Conservation (phyloP, 257 asterid genomes). For the Nicotiana paniculata region DNA sequence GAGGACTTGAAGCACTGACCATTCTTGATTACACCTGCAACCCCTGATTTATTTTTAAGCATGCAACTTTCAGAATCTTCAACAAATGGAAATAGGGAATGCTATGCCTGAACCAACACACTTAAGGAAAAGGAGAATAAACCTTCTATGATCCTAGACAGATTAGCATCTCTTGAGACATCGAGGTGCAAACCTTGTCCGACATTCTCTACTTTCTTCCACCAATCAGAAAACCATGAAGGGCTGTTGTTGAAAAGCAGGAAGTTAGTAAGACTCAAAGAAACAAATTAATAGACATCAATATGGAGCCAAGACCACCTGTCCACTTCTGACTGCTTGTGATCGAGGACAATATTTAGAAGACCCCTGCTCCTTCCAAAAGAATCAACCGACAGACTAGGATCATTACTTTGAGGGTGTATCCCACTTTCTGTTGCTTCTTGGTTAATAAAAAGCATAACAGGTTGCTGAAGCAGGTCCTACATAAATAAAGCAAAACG, state of each 20-base stretch:
- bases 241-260: constrained; percentile 32
- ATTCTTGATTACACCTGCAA: constrained; percentile 25
- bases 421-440: constrained; percentile 39
- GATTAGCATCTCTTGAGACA: constrained; percentile 21
- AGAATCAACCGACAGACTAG: constrained; percentile 33
- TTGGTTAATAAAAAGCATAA: constrained; percentile 49
- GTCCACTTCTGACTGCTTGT: constrained; percentile 36
- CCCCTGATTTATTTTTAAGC: constrained; percentile 37
- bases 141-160: constrained; percentile 23
- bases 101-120: not conserved
- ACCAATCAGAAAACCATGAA: constrained; percentile 52
- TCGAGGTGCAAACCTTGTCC: constrained; percentile 16
- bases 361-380: constrained; percentile 42
- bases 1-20: constrained; percentile 31
- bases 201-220: constrained; percentile 36
- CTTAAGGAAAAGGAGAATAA: not conserved
- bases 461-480: constrained; percentile 83
- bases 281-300: not conserved
- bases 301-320: constrained; percentile 32
- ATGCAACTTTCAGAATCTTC: constrained; percentile 2
- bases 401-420: constrained; percentile 22
- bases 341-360: constrained; percentile 40
- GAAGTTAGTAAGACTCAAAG: not conserved
- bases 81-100: not conserved
- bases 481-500: constrained; percentile 16